Base-by-base conservation (phyloP, 495 filamentous ascomycete species). In the Aspergillus bridgeri region DNA sequence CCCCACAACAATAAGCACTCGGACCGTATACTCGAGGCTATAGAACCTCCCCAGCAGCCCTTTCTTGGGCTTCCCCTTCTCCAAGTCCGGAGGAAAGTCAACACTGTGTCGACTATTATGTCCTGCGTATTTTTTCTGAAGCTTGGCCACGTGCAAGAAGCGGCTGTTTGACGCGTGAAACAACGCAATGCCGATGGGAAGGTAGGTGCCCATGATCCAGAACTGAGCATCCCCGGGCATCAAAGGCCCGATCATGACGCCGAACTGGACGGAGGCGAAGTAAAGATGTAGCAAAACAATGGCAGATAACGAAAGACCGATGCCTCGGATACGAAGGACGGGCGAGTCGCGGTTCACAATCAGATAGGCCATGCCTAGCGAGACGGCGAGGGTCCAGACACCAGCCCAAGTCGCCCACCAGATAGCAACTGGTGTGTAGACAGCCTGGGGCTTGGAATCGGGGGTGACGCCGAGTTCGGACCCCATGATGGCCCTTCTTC, bases 161-260 rank as follows among this genome's bases (percentile, higher is more conserved):
- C 84, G 84, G 59, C 73, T 79, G 67, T 88, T 88, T 43, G 81
- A 80, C 43, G 82, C 88, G 62, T 90, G 86, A 70, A 90, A 91
- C 3, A 89, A 69, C 18, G 83, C 87, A 59, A 90, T 81, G 24
- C 88, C 88, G 23, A 84, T 79, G 3, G 88, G 88, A 27, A 90
- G 75, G 67, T 82, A 87, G 44, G 84, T 79, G 51, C 85, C 80
- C 88, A 91, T 91, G 65, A 89, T 77, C 86, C 87, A 91, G 69
- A 80, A 91, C 64, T 89, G 79, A 18, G 71, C 64, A 25, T 73
- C 72, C 48, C 83, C 86, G 0, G 84, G 82, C 54, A 86, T 80
- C 6, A 79, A 60, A 2, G 83, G 70, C 13, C 89, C 88, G 21
- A 83, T 59, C 24, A 83, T 78, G 61, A 83, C 85, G 11, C 80